phyloP scores from a whole-genome alignment of 2,329 filamentous ascomycete species.

The Fusarium dlaminii region DNA sequence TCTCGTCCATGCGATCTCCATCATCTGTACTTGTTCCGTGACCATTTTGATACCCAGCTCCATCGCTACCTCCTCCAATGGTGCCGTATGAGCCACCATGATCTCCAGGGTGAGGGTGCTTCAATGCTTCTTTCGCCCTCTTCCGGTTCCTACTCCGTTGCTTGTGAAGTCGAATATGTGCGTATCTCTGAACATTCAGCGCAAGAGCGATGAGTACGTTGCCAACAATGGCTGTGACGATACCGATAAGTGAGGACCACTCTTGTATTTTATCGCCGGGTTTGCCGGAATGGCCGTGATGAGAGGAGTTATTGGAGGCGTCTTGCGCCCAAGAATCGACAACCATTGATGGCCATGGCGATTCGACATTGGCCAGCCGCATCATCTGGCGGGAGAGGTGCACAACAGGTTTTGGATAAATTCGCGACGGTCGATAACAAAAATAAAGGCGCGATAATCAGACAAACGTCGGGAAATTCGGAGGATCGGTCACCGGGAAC shows the following conservation, averaged over 20 bases:
- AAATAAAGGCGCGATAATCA: slow-evolving; percentile 7
- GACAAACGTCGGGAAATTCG: neutral
- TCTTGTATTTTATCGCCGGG: slow-evolving; percentile 64
- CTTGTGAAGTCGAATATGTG: slow-evolving; percentile 84
- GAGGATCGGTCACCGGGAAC: slow-evolving; percentile 13
- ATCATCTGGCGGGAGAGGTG: slow-evolving; percentile 38
- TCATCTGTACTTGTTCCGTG: slow-evolving; percentile 23
- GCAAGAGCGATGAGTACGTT: slow-evolving; percentile 96
- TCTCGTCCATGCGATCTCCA: slow-evolving; percentile 49
- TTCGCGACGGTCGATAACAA: slow-evolving; percentile 14
- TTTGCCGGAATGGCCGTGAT: slow-evolving; percentile 41
- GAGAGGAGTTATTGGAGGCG: slow-evolving; percentile 19
- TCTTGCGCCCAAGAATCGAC: slow-evolving; percentile 27
- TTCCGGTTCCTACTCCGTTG: slow-evolving; percentile 70
- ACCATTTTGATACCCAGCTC: slow-evolving; percentile 38
- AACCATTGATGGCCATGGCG: slow-evolving; percentile 36
- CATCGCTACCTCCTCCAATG: slow-evolving; percentile 34
- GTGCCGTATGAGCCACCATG: slow-evolving; percentile 49
- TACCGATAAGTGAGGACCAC: slow-evolving; percentile 96
- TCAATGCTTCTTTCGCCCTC: slow-evolving; percentile 63
- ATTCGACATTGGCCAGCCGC: slow-evolving; percentile 37
- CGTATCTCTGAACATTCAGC: slow-evolving; percentile 95
- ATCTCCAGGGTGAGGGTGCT: slow-evolving; percentile 51
- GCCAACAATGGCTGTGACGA: slow-evolving; percentile 89
- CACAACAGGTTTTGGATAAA: slow-evolving; percentile 27